Percentiles rank a stretch among this genome's conserved stretches.
phyloP scores from a whole-genome alignment of 257 asterid genomes.

The Solanum gracilifrons region DNA sequence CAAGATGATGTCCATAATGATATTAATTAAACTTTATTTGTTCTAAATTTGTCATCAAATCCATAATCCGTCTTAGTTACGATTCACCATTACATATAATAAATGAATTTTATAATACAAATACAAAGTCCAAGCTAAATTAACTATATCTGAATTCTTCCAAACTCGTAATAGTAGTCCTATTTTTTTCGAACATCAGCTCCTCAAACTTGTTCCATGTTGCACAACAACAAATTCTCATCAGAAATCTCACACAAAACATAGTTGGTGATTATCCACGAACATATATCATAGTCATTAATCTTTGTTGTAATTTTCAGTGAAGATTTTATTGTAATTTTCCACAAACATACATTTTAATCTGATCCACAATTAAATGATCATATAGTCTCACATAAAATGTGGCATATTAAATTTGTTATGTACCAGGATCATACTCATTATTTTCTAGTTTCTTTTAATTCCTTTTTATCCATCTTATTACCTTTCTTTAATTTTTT shows the following conservation, averaged over 20 bases:
- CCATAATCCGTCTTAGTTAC: neutral
- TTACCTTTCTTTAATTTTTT: too few species aligned
- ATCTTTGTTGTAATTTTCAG: neutral
- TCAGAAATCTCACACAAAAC: neutral
- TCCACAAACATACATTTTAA: neutral
- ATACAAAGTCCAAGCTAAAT: neutral
- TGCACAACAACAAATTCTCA: neutral
- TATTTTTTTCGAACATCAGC: neutral
- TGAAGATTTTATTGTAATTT: neutral
- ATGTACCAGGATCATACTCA: neutral
- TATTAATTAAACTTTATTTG: neutral
- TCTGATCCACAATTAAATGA: neutral
- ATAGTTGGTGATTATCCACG: neutral
- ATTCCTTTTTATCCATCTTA: too few species aligned
- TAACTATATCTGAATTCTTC: neutral
- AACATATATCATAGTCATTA: neutral
- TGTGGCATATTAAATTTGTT: neutral
- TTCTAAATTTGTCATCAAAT: neutral
- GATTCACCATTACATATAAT: neutral
- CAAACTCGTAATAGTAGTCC: too few species aligned
- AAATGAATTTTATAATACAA: neutral
- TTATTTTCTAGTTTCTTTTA: too few species aligned
- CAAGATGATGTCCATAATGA: neutral
- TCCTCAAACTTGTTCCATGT: neutral
- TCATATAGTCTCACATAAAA: neutral